phyloP scores from a whole-genome alignment of 345 rosid species.

The Camelina neglecta region DNA sequence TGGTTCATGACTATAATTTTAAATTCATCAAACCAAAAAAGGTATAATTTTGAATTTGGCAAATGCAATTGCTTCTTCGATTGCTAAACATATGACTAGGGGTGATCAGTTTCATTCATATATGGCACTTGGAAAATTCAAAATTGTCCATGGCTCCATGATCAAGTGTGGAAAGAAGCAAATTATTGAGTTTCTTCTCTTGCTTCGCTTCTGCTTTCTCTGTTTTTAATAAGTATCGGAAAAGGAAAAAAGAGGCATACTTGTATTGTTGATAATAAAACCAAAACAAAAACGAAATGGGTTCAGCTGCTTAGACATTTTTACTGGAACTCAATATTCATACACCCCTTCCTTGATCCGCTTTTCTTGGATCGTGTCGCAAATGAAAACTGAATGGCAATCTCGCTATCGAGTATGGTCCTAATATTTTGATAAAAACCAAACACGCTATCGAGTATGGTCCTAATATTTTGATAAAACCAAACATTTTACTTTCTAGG shows the following conservation, averaged over 20 bases:
- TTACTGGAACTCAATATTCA: background rate
- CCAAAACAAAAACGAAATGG: background rate
- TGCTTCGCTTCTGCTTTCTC: no score
- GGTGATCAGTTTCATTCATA: no score
- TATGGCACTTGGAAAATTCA: no score
- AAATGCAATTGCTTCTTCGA: no score
- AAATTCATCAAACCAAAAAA: background rate
- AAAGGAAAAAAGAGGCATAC: no score
- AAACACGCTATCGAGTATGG: background rate
- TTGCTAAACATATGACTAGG: no score
- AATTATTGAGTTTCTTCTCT: no score
- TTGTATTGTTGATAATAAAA: background rate
- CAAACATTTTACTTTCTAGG: background rate
- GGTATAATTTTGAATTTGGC: background rate
- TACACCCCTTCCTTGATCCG: background rate
- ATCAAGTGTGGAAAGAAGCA: no score
- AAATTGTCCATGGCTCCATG: no score
- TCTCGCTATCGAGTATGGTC: background rate
- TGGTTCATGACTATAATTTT: background rate
- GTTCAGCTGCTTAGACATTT: background rate
- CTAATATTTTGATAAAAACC: constrained; percentile 7
- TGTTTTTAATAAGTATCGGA: background rate
- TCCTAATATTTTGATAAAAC: constrained; percentile 12
- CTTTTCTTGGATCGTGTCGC: constrained; percentile 23
- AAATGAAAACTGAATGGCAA: background rate